Evolutionary conservation across 2,329 filamentous ascomycete species (phyloP), one percentile per base, ranked within the genome.

Genomic region (Aspergillus viridinutans): DNA sequence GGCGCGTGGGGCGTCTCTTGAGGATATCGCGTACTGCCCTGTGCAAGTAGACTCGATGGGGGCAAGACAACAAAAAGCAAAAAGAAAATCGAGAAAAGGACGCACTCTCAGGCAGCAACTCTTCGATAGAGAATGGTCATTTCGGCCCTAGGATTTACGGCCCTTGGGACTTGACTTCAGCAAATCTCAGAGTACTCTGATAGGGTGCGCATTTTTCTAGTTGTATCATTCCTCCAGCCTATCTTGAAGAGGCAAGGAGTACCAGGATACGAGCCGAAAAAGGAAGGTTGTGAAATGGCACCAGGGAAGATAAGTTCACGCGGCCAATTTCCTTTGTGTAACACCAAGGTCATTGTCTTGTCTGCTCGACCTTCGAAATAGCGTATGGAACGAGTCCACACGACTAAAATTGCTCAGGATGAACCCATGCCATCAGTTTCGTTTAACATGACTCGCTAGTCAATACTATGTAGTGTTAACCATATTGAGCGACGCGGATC

Each of bases 1-100:
- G 77, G 77, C 1, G 67, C 74, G 26, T 80, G 77, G 77, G 77
- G 77, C 43, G 43, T 47, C 8, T 26, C 43, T 47, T 26, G 43
- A 23, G 10, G 29, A 32, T 4, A 7, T 38, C 32, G 14, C 5
- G 32, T 38, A 38, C 14, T 38, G 14, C 14, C 32, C 4, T 14
- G 21, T 47, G 23, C 21, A 20, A 25, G 21, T 26, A 14, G 12
- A n/a, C 20, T 7, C 20, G 14, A 23, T 26, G 12, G 12, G 14
- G 21, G 21, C 10, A 43, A 21, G 12, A 1, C 23, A 12, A 25
- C 10, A 17, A 47, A 47, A 47, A 47, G 23, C 12, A 23, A 47
- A 12, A 3, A 25, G 21, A 7, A 14, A 47, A 12, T 12, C 4
- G 12, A 47, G 21, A 17, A 23, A 25, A 21, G 17, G 43, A 38